A percentile compares a stretch with the other conserved stretches of the same genome.
These are phyloP conservation scores for Abrus precatorius DNA, from an alignment of 306 rosid species.

Conservation along the genomic window DNA sequence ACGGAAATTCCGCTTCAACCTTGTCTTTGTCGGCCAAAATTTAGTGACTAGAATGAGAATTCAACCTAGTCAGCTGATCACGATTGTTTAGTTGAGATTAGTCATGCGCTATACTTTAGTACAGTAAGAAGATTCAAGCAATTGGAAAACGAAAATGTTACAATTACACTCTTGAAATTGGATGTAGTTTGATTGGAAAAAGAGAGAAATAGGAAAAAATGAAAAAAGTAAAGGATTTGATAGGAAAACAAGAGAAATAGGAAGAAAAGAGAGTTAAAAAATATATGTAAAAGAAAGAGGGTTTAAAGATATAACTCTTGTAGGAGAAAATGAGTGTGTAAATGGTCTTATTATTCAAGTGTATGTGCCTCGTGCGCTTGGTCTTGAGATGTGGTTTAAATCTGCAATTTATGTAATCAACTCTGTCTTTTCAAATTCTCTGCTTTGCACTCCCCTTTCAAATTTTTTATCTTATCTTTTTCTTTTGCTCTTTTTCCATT, in stretches of 20 bases:
- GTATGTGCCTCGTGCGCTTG: constrained; percentile 17
- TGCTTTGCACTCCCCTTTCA: no score
- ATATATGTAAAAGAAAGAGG: no score
- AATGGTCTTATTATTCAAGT: constrained; percentile 17
- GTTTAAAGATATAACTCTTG: background rate
- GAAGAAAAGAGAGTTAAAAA: no score
- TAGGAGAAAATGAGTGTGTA: constrained; percentile 14
- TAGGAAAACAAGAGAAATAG: no score
- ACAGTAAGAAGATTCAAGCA: background rate
- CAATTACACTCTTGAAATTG: no score
- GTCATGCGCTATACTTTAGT: background rate
- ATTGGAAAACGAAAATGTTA: no score
- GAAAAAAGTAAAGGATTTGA: no score
- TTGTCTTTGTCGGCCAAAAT: background rate
- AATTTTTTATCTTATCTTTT: no score
- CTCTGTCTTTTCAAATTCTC: constrained; percentile 1
- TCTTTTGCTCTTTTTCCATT: no score
- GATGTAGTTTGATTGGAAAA: no score
- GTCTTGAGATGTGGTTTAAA: constrained; percentile 16
- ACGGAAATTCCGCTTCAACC: background rate
- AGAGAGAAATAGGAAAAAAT: no score
- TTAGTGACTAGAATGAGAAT: background rate
- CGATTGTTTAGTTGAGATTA: background rate
- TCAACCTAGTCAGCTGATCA: background rate
- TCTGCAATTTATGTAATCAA: background rate